Base-by-base conservation (phyloP, 768 basidiomycete genomes). In the Lactarius vividus region DNA sequence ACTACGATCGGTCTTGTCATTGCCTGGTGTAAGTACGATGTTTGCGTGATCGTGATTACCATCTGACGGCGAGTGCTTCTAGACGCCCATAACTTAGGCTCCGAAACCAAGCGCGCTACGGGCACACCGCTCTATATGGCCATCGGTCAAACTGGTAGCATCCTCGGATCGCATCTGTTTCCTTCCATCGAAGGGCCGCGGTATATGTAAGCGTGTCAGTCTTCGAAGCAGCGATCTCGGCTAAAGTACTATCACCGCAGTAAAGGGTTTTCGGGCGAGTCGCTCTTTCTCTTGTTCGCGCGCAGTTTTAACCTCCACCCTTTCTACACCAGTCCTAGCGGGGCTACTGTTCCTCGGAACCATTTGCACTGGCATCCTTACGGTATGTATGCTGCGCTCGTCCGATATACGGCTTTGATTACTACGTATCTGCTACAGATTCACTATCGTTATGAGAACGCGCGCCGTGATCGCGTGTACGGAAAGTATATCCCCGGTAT, bases 111-210 rank as follows among this genome's bases (percentile, higher is more conserved):
- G 75, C 85, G 84, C 62, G 89, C 90, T 0, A 84, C 88, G 0
- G 89, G 89, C 0, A 87, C 90, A 37, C 88, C 88, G 10, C 81
- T 89, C 76, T 90, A 91, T 72, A 90, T 90, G 85, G 83, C 88
- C 13, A 89, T 92, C 42, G 90, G 90, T 0, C 90, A 92, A 72
- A 85, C 88, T 59, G 90, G 89, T 15, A 88, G 88, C 66, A 76
- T 90, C 56, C 79, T 89, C n/a, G 89, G 88, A n/a, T 82, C 88
- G 0, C 88, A 90, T 65, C 77, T 92, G 15, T 91, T 85, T 74
- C 90, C 89, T 0, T 76, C 80, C 18, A 79, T 80, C 0, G 84
- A 90, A 44, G 84, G 84, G 0, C 90, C 90, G 1, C 76, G 76
- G 44, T 92, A 90, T 68, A 83, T 83, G 89, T 90, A 58, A 69